These are phyloP conservation scores for Rhynchospora tenuis DNA, from an alignment of 176 grass and related monocot genomes.

Conservation along the genomic window DNA sequence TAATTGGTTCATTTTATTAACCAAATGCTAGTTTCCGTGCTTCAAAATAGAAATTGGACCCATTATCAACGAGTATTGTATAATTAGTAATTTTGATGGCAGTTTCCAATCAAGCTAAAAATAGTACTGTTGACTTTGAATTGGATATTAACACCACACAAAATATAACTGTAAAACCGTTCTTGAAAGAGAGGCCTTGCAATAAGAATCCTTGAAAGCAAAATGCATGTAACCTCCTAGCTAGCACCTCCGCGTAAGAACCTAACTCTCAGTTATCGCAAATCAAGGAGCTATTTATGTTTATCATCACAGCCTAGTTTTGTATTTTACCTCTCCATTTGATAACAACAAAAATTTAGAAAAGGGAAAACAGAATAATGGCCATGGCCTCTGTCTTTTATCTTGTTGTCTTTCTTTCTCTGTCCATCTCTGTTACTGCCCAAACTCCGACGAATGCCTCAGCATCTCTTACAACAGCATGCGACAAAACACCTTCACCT, in stretches of 20 bases:
- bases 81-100: too few relatives aligned
- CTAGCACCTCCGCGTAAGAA: constrained; percentile 1
- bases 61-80: too few relatives aligned
- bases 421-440: constrained; percentile 16
- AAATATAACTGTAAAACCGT: not conserved
- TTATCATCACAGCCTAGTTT: not conserved
- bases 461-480: constrained; percentile 28
- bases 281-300: not conserved
- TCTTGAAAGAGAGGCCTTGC: not conserved
- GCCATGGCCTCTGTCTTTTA: constrained; percentile 30
- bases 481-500: constrained; percentile 38
- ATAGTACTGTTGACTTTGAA: not conserved
- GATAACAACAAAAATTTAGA: not conserved
- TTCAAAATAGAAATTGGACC: too few relatives aligned
- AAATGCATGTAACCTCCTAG: constrained; percentile 15
- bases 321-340: constrained; percentile 17
- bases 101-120: too few relatives aligned
- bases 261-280: not conserved
- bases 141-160: not conserved
- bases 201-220: not conserved
- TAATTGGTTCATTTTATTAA: too few relatives aligned
- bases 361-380: not conserved
- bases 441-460: not conserved
- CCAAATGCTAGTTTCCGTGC: too few relatives aligned
- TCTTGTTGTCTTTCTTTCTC: constrained; percentile 16